These are phyloP conservation scores for Rhodotorula sp. DNA, from an alignment of 1,284 basidiomycete genomes.

Conservation along the genomic window DNA sequence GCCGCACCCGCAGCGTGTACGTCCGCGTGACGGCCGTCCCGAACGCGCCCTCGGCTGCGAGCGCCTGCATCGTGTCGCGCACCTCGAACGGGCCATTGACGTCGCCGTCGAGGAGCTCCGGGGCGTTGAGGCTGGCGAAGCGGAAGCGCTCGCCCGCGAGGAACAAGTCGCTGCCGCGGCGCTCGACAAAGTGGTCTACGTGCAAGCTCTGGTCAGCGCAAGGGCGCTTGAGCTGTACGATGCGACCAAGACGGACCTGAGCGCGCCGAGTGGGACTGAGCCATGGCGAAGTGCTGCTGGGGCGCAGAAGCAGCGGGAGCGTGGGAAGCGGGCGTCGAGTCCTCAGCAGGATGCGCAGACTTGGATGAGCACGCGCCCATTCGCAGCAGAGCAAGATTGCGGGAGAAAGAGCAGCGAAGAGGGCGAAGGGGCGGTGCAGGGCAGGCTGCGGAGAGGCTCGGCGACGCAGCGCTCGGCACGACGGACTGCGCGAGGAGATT, in stretches of 20 bases:
- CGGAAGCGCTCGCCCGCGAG: slow-evolving; percentile 29
- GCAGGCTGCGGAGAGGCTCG: neutral
- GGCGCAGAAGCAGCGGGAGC: neutral
- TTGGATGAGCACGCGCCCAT: slow-evolving; percentile 24
- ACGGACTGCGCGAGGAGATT: neutral
- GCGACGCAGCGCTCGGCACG: neutral
- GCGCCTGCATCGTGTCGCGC: slow-evolving; percentile 36
- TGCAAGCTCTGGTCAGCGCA: neutral
- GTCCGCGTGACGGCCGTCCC: slow-evolving; percentile 43
- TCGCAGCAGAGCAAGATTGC: neutral
- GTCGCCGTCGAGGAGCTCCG: slow-evolving; percentile 45
- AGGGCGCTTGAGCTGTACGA: neutral
- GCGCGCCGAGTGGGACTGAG: neutral
- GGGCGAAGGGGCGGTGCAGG: neutral
- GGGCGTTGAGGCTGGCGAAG: slow-evolving; percentile 42
- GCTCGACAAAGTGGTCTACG: slow-evolving; percentile 22
- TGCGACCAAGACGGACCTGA: neutral
- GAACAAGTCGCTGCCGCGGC: slow-evolving; percentile 21
- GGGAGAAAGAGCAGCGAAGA: too few relatives aligned
- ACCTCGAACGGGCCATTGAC: slow-evolving; percentile 39
- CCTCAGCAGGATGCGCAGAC: slow-evolving; percentile 9
- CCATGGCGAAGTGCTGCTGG: neutral
- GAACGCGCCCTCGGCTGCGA: slow-evolving; percentile 34
- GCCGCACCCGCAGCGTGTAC: slow-evolving; percentile 43
- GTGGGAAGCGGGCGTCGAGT: neutral